Evolutionary conservation across 352 stramenopile species (phyloP).

Genomic region (Phytophthora idaei): DNA sequence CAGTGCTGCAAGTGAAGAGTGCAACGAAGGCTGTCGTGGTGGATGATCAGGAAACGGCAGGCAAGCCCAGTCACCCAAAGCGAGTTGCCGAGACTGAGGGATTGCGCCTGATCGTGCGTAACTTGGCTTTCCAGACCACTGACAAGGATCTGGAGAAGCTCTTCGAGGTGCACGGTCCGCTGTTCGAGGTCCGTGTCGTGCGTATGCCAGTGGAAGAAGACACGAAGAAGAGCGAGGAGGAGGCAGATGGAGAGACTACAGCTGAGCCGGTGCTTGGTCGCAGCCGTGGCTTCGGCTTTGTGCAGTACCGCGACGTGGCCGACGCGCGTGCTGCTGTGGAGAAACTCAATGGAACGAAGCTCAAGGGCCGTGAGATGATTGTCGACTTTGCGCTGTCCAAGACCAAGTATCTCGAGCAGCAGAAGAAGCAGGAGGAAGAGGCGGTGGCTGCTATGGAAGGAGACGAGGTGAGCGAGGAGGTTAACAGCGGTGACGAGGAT

Average conservation of each 20-base stretch:
- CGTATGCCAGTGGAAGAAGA: slow-evolving; percentile 70
- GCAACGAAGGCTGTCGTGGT: slow-evolving; percentile 39
- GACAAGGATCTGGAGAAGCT: slow-evolving; percentile 75
- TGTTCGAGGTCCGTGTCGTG: slow-evolving; percentile 79
- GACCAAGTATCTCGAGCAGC: slow-evolving; percentile 77
- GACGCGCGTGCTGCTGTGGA: slow-evolving; percentile 72
- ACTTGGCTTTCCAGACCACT: slow-evolving; percentile 81
- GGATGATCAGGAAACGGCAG: slow-evolving; percentile 25
- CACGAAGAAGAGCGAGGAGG: slow-evolving; percentile 31
- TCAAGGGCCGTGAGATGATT: slow-evolving; percentile 86
- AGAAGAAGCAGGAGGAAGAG: slow-evolving; percentile 62
- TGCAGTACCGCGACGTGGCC: slow-evolving; percentile 73
- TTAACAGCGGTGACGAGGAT: slow-evolving; percentile 48
- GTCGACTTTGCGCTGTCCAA: slow-evolving; percentile 88
- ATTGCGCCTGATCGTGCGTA: slow-evolving; percentile 83
- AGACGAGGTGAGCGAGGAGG: slow-evolving; percentile 48
- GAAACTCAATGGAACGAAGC: slow-evolving; percentile 75
- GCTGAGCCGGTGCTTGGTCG: slow-evolving; percentile 47
- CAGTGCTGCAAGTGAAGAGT: slow-evolving; percentile 65
- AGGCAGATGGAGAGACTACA: slow-evolving; percentile 22
- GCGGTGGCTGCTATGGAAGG: slow-evolving; percentile 30
- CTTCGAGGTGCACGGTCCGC: slow-evolving; percentile 64
- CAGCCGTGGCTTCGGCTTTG: slow-evolving; percentile 84
- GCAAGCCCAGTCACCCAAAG: slow-evolving; percentile 37
- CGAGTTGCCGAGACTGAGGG: slow-evolving; percentile 49